A percentile compares a stretch with the other conserved stretches of the same genome.
phyloP scores from a whole-genome alignment of 192 early-diverging fungal species.

The Coemansia sp. region DNA sequence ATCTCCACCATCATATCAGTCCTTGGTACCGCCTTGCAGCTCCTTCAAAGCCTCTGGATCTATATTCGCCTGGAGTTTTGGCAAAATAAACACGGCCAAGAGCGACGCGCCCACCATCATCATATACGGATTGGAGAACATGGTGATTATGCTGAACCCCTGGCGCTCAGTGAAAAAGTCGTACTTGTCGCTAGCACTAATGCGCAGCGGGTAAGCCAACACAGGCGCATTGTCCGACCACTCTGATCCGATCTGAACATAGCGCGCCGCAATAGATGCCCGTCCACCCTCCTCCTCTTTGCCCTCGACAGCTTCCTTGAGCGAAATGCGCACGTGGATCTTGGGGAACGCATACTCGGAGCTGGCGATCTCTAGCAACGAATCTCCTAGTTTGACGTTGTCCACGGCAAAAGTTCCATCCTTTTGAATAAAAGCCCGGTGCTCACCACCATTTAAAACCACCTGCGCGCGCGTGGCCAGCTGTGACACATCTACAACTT shows the following conservation, averaged over 20 bases:
- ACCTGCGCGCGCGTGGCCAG: slow-evolving; percentile 26
- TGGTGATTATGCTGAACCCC: slow-evolving; percentile 61
- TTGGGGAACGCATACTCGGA: slow-evolving; percentile 56
- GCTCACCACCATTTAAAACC: slow-evolving; percentile 54
- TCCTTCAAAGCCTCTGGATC: slow-evolving; percentile 62
- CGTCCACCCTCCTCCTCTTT: slow-evolving; percentile 18
- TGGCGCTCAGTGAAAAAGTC: slow-evolving; percentile 60
- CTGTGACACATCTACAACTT: slow-evolving; percentile 22
- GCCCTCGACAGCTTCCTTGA: slow-evolving; percentile 16
- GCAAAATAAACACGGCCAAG: slow-evolving; percentile 63
- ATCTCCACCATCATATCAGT: neutral
- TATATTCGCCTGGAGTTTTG: slow-evolving; percentile 64
- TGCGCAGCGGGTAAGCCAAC: slow-evolving; percentile 50
- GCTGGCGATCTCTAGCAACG: slow-evolving; percentile 47
- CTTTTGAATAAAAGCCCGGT: slow-evolving; percentile 38
- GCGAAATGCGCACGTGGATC: slow-evolving; percentile 48
- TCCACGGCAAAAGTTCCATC: slow-evolving; percentile 53
- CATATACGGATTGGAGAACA: slow-evolving; percentile 71
- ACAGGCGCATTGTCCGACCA: slow-evolving; percentile 50
- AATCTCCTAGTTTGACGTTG: slow-evolving; percentile 45
- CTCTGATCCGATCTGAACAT: slow-evolving; percentile 50
- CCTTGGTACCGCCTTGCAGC: slow-evolving; percentile 29
- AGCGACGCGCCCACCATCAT: slow-evolving; percentile 67
- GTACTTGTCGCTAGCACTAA: slow-evolving; percentile 44
- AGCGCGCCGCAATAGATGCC: slow-evolving; percentile 51